Evolutionary conservation across 2,329 filamentous ascomycete genomes (phyloP), one percentile per base, ranked within the genome.

Genomic region (Pseudocercospora vitis): DNA sequence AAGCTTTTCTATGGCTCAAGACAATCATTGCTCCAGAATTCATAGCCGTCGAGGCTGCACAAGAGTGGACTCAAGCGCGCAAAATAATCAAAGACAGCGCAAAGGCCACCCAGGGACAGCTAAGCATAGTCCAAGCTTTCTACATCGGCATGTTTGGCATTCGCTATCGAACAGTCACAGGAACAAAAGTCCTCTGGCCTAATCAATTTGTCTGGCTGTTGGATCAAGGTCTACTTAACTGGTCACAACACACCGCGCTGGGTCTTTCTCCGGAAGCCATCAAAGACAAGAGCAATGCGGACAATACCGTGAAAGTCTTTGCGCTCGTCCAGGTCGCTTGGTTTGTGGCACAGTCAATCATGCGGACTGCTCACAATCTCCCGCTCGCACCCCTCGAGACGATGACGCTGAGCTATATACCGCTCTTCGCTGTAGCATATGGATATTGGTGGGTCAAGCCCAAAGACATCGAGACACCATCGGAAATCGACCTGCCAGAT

Each of bases 361-460:
- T 68, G 59, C 59, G 69, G 32, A 50, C 59, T 7, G 61, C 55
- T 6, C 68, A 72, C 52, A 23, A 57, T 3, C 62, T 73, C 16
- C 65, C 68, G 6, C 63, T 73, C 2, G 66, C 68, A 12, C 68
- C 66, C 12, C 60, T 73, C 1, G 71, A 73, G 44, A 63, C 69
- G 5, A 71, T 70, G 63, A 68, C 70, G 4, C 60, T 73, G 8
- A 68, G 68, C 28, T 71, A 71, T 48, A 65, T 73, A n/a, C 66
- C 69, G 18, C 61, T 69, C 14, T 66, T 71, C 51, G 63, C 65
- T 1, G 57, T 67, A 7, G 70, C 70, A 3, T 70, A 70, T 49
- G 65, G 65, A 50, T 68, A 67, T 42, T 73, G 71, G 70, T 69
- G 68, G 62, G 51, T 67, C 46, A 73, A 73, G 48, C 71, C 71